Base-by-base conservation (phyloP, 257 asterid species). In the Phtheirospermum japonicum region DNA sequence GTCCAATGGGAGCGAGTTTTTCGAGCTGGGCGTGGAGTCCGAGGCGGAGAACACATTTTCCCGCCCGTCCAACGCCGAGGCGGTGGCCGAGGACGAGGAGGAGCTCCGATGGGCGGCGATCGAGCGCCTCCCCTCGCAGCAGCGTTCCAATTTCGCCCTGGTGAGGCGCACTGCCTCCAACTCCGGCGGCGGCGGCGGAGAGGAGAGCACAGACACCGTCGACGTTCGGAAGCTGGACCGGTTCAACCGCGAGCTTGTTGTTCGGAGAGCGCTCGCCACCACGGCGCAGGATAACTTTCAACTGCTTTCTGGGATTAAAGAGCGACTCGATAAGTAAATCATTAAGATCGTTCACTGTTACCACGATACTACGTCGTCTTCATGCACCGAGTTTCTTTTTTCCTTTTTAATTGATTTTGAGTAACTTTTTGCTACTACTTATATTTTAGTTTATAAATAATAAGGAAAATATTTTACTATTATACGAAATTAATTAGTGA, bases 81-180 rank as follows among this genome's bases (percentile, higher is more conserved):
- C 65, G 28, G 83, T 77, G 31, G 91, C 68, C 45, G 42, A 61
- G 67, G 97, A 90, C 68, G 95, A 90, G 60, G 78, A 71, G 66
- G 95, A 90, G 73, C 85, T 90, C 9, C 46, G 67, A 0, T 81
- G 92, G 92, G 97, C 95, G 62, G 97, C 94, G 57, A 20, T 85
- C 48, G 95, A 90, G 89, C 80, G 89, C 37, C 73, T 90, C 2
- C 97, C 97, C 36, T 71, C 92, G 40, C 73, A 49, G 73, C 77
- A 76, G 59, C 75, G 89, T 0, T 20, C 78, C 9, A 86, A 79
- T 54, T 66, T 63, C 66, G 88, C 88, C 0, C 45, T 87, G 48
- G 13, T 87, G 63, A 61, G 79, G 62, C 81, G 83, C 19, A 43
- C 75, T 9, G 52, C 72, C 3, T 64, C 76, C 4, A 6, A 46